Base-by-base conservation (phyloP, 768 basidiomycete species). In the Gloeostereum incarnatum region DNA sequence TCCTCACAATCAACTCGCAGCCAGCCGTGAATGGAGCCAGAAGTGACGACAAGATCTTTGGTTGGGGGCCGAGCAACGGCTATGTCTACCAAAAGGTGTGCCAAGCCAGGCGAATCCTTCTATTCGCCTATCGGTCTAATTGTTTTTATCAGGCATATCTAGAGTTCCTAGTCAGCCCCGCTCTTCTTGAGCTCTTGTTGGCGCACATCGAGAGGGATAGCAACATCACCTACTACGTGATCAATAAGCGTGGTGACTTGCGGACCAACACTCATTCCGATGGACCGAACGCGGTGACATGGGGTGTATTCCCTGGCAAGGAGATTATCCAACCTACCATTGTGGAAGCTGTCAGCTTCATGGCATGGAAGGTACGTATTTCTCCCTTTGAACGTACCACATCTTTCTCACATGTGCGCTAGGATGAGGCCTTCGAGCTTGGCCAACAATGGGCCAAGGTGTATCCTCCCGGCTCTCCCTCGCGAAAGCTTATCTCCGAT, bases 241-340 rank as follows among this genome's bases (percentile, higher is more conserved):
- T 97, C 59, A 97, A 97, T 73, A 89, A 84, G 58, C 77, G 81
- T 29, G 96, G 96, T 27, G 93, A 98, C 57, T 66, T 99, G 35
- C 77, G 82, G 39, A 97, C 96, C 35, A 99, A 98, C 67, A 92
- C 80, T 11, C 86, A 90, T 49, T 87, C 83, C 2, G 92, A 96
- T 36, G 91, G 93, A 2, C 93, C 96, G 19, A 97, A 96, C 50
- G 93, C 93, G n/a, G 91, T 97, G 13, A 97, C 93, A 1, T 97
- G 93, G 93, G 93, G 93, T 45, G 89, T 96, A 6, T 97, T 94
- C 71, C 90, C 93, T 4, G 88, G 89, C 40, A 97, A 97, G 59
- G 93, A 96, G 66, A 87, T 96, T 49, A 65, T 94, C 33, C 91
- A 94, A 55, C 93, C 93, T 16, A 97, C 93, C 14, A 90, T 96